Evolutionary conservation across 2,329 filamentous ascomycete species (phyloP), one percentile per base, ranked within the genome.

Genomic region (Beauveria sp.): DNA sequence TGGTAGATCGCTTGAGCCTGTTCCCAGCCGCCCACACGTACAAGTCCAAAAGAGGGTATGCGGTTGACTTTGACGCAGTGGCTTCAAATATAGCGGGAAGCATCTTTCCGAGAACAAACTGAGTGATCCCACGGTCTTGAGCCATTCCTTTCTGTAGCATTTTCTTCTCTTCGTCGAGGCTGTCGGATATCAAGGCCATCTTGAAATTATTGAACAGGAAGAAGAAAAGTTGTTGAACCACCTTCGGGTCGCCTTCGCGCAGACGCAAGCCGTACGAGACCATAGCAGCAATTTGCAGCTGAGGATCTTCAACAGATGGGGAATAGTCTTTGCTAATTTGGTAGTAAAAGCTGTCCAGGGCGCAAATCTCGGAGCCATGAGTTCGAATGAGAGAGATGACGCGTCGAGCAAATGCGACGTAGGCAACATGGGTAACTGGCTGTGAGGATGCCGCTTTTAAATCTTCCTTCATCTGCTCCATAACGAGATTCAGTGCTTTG

Each of bases 151-250:
- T 74, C 42, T 71, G 71, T 22, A 86, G 66, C 56, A 84, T 77
- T 5, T 62, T 66, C 31, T 75, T 70, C 66, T 85, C 80, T 6
- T 79, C 75, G 6, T 67, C 68, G n/a, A 85, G 73, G 56, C 75
- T 77, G 61, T 78, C 74, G 62, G 80, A 80, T 49, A 77, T 76
- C 3, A 86, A 69, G 0, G 82, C 80, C 58, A 80, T 72, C 67
- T 84, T 84, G 68, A 84, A 83, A 69, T 80, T 84, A 65, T 82
- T 82, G 67, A 79, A 80, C 2, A 86, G 73, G 62, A 83, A 82
- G 68, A 80, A 81, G 67, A 86, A 86, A 3, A 86, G 75, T 59
- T 79, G 77, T 20, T 79, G 75, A 6, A 71, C 71, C 4, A 78
- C 79, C 34, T 75, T 76, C 2, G 70, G 66, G 60, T 85, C 83